Evolutionary conservation across 129 eudicot species (phyloP), one percentile per base, ranked within the genome.

Genomic region (Chrysanthemum lavandulifolium): DNA sequence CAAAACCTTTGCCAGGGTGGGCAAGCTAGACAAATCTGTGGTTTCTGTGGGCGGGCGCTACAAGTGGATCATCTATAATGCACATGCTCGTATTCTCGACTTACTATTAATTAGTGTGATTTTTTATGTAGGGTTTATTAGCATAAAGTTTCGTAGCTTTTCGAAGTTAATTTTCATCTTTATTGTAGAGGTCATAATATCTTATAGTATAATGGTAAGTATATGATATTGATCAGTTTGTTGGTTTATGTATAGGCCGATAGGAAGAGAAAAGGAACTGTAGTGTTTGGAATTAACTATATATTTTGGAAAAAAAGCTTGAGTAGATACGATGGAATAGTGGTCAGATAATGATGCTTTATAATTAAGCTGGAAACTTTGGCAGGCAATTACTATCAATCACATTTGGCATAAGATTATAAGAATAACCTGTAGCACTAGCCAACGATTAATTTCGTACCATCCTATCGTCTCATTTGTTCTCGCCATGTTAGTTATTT

Each of bases 211-310:
- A 56, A 58, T 49, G n/a, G 67, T 14, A 65, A 48, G 27, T 67
- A 60, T 76, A 60, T 60, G 50, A 69, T 69, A 69, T 25, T 21
- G 56, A 21, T 51, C 31, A 51, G 54, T 60, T 31, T 72, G 65
- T 73, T 61, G 69, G 43, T 69, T 73, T 73, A 54, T 67, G 70
- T 67, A 79, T 33, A 9, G 74, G 72, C 50, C 74, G 64, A 75
- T n/a, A 15, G 29, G 31, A 73, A 60, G 18, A 74, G 52, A 55
- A 13, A 54, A 52, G 51, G 31, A 21, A 68, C 7, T 45, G 19
- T 64, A 71, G 3, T 65, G 57, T 0, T 73, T 13, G 67, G 60
- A 57, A 54, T 16, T 45, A 71, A 62, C 21, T 1, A 33, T 55
- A 13, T 70, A 0, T 40, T 14, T 69, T 21, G 47, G 3, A 1